Base-by-base conservation (phyloP, 1,139 yeast species). In the Debaryomycetaceae sp. region DNA sequence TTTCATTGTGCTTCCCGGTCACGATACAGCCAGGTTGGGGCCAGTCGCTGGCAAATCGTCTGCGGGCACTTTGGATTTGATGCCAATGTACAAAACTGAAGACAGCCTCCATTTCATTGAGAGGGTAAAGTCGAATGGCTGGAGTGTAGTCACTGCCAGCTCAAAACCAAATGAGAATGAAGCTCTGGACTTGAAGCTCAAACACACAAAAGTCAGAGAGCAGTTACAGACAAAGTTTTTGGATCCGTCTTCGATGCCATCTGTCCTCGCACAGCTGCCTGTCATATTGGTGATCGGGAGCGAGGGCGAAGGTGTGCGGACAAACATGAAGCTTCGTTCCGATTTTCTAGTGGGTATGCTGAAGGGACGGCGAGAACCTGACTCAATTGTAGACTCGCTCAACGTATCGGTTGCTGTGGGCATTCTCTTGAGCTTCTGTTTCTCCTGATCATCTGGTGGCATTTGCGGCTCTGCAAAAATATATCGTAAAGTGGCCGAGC, bases 331-430 rank as follows among this genome's bases (percentile, higher is more conserved):
- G 48, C 67, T 79, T 46, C 70, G 83, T 50, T 81, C 91, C 43
- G 89, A 88, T 51, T 83, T 72, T 56, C 68, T 78, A 44, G 91
- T 83, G 7, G 77, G 80, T 23, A 70, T 87, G 57, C 51, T 62
- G 6, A 65, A 65, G 33, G 65, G 66, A 27, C 53, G 73, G 37
- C 61, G 56, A 24, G 69, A 62, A 6, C 56, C 50, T 1, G 73
- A 70, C 44, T 56, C 56, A 2, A 65, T 80, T 13, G 83, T 90
- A 34, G 97, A 89, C 58, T 87, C 96, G 22, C 69, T 90, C 54
- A 90, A 90, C 59, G 97, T 88, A 35, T 87, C 95, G 58, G 97
- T 90, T 5, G 97, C 97, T 0, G 78, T 91, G 2, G 95, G 91
- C 1, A 59, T 89, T 34, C 59, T 88, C 43, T 64, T 87, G 27